phyloP scores from a whole-genome alignment of 2,329 filamentous ascomycete species.

The Talaromyces atroroseus region DNA sequence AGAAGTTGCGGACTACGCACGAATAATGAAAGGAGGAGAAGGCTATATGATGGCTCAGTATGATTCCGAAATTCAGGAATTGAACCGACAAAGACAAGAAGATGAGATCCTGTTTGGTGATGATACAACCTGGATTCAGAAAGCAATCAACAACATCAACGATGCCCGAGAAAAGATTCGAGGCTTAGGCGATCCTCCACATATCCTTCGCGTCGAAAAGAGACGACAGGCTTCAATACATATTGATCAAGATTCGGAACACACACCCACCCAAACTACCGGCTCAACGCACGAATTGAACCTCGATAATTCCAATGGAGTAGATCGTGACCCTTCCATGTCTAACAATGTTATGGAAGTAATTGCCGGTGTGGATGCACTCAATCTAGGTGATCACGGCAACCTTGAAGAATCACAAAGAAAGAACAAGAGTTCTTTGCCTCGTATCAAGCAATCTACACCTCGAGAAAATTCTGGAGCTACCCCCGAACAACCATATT shows the following conservation, averaged over 20 bases:
- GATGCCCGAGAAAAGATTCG: conserved; percentile 70
- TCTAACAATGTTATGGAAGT: conserved; percentile 14
- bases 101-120: conserved; percentile 90
- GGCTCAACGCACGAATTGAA: conserved; percentile 31
- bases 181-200: conserved; percentile 62
- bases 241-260: conserved; percentile 42
- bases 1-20: conserved; percentile 88
- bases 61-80: conserved; percentile 68
- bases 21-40: conserved; percentile 89
- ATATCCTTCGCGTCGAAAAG: conserved; percentile 47
- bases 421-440: conserved; percentile 15
- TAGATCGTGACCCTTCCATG: neutral
- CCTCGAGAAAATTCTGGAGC: conserved; percentile 33
- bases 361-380: conserved; percentile 21
- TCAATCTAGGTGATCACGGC: conserved; percentile 18
- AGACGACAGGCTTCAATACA: conserved; percentile 46
- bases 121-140: conserved; percentile 86
- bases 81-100: conserved; percentile 73
- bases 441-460: conserved; percentile 11
- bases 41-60: conserved; percentile 81
- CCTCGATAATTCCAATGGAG: neutral
- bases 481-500: conserved; percentile 57
- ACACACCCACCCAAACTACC: conserved; percentile 13
- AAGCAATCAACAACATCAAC: conserved; percentile 68
- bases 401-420: conserved; percentile 20